Base-by-base conservation (phyloP, 768 basidiomycete genomes). In the Boletus edulis region DNA sequence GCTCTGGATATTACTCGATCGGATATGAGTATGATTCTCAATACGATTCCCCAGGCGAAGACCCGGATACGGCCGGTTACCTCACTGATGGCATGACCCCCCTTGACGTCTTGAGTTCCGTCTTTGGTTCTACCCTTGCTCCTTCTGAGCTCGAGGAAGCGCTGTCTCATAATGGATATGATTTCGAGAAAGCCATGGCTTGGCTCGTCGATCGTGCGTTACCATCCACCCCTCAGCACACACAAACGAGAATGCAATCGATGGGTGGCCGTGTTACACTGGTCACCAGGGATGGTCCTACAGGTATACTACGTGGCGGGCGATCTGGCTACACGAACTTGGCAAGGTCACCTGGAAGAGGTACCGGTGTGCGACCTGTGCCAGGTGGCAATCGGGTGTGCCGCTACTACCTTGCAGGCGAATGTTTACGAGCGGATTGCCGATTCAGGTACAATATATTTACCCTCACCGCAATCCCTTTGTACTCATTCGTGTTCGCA, bases 21-120 rank as follows among this genome's bases (percentile, higher is more conserved):
- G 62, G 55, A 20, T 70, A 67, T 32, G 66, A 71, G 22, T 72
- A 65, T 45, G 75, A 73, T 51, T 44, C 60, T 54, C 67, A 71
- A 40, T 71, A 62, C 34, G 69, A 71, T 47, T 58, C 57, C 18
- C 60, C 64, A n/a, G 61, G 60, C 8, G 72, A 76, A 47, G 82
- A 83, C 52, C 74, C 75, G 7, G 82, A 86, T 37, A 77, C 78
- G 13, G 73, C 78, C 35, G 81, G 82, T 34, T 76, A 83, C 72
- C 80, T 92, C 48, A 89, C 87, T 0, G 89, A 91, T 67, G 94
- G 94, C 42, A 96, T 99, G 93, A 96, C 96, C 1, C 97, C 97
- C 1, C 89, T 99, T 63, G 97, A 99, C 63, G 94, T 98, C 41
- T 86, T 99, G 18, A 85, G 83, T 67, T 94, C 91, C 41, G 91